phyloP scores from a whole-genome alignment of 1,284 basidiomycete species.

The Waitea zeae region DNA sequence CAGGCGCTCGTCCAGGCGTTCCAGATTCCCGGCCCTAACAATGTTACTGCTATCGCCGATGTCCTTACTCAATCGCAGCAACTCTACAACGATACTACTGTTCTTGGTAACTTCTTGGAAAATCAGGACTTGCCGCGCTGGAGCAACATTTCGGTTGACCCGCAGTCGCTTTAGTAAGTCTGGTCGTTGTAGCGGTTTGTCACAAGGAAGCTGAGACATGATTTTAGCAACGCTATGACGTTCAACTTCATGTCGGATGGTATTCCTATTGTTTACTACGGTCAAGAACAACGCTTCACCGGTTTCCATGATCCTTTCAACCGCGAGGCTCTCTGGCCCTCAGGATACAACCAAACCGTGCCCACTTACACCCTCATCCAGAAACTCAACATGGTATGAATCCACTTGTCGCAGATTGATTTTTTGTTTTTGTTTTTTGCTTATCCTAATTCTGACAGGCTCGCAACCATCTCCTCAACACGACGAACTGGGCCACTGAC shows the following conservation, averaged over 20 bases:
- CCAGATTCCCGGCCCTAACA: conserved; percentile 15
- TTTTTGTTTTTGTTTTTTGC: too few species aligned
- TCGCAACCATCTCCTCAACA: too few species aligned
- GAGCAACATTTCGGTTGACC: conserved; percentile 14
- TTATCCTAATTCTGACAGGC: too few species aligned
- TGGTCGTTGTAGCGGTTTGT: conserved; percentile 48
- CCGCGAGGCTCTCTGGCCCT: conserved; percentile 64
- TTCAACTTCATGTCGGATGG: conserved; percentile 23
- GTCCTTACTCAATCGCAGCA: conserved; percentile 15
- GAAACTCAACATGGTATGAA: conserved; percentile 41
- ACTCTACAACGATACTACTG: conserved; percentile 14
- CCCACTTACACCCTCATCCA: neutral
- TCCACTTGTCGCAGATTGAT: too few species aligned
- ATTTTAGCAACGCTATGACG: conserved; percentile 16
- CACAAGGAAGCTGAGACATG: conserved; percentile 3
- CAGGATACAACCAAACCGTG: conserved; percentile 33
- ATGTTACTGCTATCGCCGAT: conserved; percentile 16
- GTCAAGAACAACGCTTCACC: conserved; percentile 53
- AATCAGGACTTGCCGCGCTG: neutral
- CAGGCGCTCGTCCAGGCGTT: conserved; percentile 23
- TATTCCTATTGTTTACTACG: conserved; percentile 63
- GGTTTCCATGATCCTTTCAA: conserved; percentile 54
- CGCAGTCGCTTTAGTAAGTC: conserved; percentile 15
- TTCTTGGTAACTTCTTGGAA: conserved; percentile 5
- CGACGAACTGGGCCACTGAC: too few species aligned